Percentiles rank a stretch among this genome's conserved stretches.
Conservation (phyloP, 2,329 filamentous ascomycete species). For the Lasiodiplodia sp. region DNA sequence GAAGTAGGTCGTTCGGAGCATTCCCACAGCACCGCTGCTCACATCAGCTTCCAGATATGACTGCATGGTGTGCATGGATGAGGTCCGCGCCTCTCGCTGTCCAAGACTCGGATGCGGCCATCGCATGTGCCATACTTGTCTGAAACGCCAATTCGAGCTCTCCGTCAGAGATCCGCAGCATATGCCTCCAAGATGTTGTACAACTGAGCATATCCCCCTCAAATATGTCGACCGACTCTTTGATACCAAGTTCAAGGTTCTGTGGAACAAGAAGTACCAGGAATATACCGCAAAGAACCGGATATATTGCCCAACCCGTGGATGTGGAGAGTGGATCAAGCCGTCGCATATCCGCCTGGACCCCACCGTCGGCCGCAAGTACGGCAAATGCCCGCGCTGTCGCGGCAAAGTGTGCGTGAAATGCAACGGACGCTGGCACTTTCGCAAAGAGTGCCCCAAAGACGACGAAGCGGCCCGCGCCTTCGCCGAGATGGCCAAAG, state of each 20-base stretch:
- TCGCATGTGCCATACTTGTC: conserved; percentile 79
- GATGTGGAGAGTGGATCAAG: conserved; percentile 82
- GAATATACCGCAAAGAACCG: conserved; percentile 78
- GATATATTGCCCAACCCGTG: conserved; percentile 76
- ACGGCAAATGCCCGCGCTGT: conserved; percentile 75
- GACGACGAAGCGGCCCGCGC: conserved; percentile 70
- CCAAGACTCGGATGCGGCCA: conserved; percentile 80
- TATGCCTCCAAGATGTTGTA: conserved; percentile 88
- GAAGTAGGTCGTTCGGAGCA: conserved; percentile 40
- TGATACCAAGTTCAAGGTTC: conserved; percentile 74
- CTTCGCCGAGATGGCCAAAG: conserved; percentile 70
- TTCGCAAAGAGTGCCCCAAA: conserved; percentile 69
- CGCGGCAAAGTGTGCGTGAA: conserved; percentile 74
- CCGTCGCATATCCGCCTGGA: conserved; percentile 71
- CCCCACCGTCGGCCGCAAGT: conserved; percentile 58
- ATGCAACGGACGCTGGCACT: conserved; percentile 79
- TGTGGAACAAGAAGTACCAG: conserved; percentile 81
- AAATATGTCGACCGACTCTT: conserved; percentile 80
- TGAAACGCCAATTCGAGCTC: conserved; percentile 76
- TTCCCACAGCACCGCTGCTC: not conserved
- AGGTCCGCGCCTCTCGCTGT: conserved; percentile 32
- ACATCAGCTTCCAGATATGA: not conserved
- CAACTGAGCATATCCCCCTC: conserved; percentile 73
- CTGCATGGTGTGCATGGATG: conserved; percentile 17
- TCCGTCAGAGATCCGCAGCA: conserved; percentile 79